Conservation (phyloP, 768 basidiomycete species). For the Lactarius sanguifluus region DNA sequence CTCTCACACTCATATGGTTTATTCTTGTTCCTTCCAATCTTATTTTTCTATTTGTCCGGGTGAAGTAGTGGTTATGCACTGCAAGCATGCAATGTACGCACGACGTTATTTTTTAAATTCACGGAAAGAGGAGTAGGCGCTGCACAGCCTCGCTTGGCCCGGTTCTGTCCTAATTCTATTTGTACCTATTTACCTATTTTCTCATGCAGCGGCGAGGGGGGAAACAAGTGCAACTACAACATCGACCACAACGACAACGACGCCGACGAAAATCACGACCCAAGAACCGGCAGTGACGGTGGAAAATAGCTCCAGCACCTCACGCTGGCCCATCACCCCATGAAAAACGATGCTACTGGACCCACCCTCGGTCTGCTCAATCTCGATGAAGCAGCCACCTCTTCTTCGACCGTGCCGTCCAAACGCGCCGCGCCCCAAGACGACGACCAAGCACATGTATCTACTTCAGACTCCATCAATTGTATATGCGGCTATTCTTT, state of each 20-base stretch:
- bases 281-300: constrained; percentile 12
- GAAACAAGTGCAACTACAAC: not conserved
- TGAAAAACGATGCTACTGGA: constrained; percentile 58
- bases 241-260: constrained; percentile 9
- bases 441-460: constrained; percentile 19
- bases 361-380: constrained; percentile 58
- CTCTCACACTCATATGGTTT: not conserved
- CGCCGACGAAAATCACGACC: not conserved
- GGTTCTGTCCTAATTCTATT: constrained; percentile 10
- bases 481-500: constrained; percentile 75
- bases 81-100: too few relatives aligned
- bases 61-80: not conserved
- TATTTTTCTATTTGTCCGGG: not conserved
- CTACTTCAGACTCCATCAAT: constrained; percentile 48
- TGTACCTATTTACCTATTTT: constrained; percentile 18
- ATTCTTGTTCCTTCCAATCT: not conserved
- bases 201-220: constrained; percentile 2
- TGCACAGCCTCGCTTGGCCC: not conserved
- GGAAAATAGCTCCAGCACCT: not conserved
- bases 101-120: not conserved
- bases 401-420: constrained; percentile 40
- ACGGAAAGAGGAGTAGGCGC: not conserved
- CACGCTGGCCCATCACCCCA: constrained; percentile 29
- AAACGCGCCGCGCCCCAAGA: constrained; percentile 39
- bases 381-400: constrained; percentile 43